phyloP scores from a whole-genome alignment of 768 basidiomycete species.

The Pulveroboletus sp. region DNA sequence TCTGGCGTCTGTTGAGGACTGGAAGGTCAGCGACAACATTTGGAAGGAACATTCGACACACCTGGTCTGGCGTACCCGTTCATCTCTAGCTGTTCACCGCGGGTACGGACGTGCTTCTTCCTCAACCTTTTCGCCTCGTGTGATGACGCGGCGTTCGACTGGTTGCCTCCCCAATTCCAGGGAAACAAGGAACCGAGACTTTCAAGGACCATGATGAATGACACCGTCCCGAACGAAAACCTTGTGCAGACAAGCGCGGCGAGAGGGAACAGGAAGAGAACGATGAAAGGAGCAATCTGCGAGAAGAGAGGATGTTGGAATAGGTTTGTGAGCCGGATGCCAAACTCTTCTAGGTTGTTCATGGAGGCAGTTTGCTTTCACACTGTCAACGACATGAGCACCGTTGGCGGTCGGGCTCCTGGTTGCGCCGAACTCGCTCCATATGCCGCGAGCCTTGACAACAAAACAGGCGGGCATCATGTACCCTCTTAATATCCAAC shows the following conservation, averaged over 20 bases:
- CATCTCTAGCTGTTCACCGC: conserved; percentile 55
- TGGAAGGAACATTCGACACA: conserved; percentile 12
- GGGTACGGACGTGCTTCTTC: conserved; percentile 50
- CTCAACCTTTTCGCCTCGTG: conserved; percentile 43
- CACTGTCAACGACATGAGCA: conserved; percentile 29
- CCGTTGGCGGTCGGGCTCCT: conserved; percentile 12
- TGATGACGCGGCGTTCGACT: conserved; percentile 19
- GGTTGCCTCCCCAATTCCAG: conserved; percentile 58
- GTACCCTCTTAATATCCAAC: fast-evolving
- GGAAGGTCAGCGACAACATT: conserved; percentile 1
- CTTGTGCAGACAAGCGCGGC: conserved; percentile 31
- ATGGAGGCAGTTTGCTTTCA: conserved; percentile 36
- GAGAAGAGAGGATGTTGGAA: conserved; percentile 41
- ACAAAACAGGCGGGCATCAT: neutral
- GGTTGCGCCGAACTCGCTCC: conserved; percentile 19
- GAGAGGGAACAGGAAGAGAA: conserved; percentile 46
- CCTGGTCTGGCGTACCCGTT: conserved; percentile 33
- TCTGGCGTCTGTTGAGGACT: conserved; percentile 17
- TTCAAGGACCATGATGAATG: conserved; percentile 54
- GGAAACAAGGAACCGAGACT: conserved; percentile 51
- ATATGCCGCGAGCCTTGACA: conserved; percentile 4
- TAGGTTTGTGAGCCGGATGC: conserved; percentile 39
- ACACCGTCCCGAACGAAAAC: conserved; percentile 27
- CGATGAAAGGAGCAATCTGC: conserved; percentile 56
- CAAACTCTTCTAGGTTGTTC: conserved; percentile 42